Evolutionary conservation across 2,329 filamentous ascomycete species (phyloP), one percentile per base, ranked within the genome.

Genomic region (Penicillium sp.): DNA sequence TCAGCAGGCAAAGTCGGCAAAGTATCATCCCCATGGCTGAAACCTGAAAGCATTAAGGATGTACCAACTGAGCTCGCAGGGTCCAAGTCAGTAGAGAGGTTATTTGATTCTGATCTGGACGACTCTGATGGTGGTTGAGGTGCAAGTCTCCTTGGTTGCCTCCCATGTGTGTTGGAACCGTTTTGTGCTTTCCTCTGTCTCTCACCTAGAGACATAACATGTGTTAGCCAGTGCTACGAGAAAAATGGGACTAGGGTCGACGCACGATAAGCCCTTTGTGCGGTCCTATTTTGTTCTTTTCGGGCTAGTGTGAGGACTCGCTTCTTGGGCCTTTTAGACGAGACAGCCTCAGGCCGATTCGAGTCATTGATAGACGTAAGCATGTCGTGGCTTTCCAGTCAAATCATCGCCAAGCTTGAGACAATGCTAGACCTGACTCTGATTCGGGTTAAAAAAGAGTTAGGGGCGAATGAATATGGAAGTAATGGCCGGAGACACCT

Each of bases 211-310:
- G 31, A 35, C 17, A 5, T 9, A 1, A 10, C 6, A 11, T 22
- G 14, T 5, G 16, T 50, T 47, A 55, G 45, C n/a, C 12, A n/a
- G 17, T 3, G 7, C 2, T 6, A n/a, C 14, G 6, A 35, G 5
- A 33, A 16, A n/a, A 19, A 25, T 17, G 11, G 16, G 5, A 2
- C 14, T 25, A 5, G 9, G 5, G 14, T 16, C 14, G 31, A 65
- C 70, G 44, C 61, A 76, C 74, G 67, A 47, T 72, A 75, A 1
- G 66, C 58, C 53, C 66, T 67, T 55, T 76, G 74, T 10, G 73
- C 69, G 12, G 66, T 50, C 14, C 67, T 65, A 42, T 77, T 77
- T 56, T 76, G 74, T 45, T 73, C 67, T 55, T 68, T 72, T 5
- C 75, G 67, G 26, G 74, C 72, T 12, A 67, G 61, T 8, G 74